phyloP scores from a whole-genome alignment of 306 rosid genomes.

The Sophora flavescens region DNA sequence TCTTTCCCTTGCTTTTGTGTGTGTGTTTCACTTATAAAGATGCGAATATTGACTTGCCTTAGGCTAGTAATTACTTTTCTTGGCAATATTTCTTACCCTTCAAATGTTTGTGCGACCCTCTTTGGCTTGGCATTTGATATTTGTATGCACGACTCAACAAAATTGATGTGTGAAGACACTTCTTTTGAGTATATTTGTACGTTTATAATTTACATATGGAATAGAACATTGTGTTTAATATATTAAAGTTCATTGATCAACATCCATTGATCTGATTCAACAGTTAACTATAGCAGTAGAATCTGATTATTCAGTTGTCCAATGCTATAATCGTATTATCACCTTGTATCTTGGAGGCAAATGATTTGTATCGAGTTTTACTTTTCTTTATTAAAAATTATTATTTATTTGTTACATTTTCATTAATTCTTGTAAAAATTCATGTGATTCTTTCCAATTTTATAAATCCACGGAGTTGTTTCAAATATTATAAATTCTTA shows the following conservation, averaged over 20 bases:
- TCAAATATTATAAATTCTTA: too few species aligned
- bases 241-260: constrained; percentile 37
- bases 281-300: constrained; percentile 38
- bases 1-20: too few species aligned
- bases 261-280: constrained; percentile 34
- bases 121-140: constrained; percentile 22
- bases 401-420: too few species aligned
- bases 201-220: constrained; percentile 45
- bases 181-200: constrained; percentile 39
- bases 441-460: too few species aligned
- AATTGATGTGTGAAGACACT: constrained; percentile 45
- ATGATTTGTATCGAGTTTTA: neutral
- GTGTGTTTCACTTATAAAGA: too few species aligned
- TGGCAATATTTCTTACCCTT: neutral
- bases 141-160: constrained; percentile 46
- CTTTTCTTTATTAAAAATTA: too few species aligned
- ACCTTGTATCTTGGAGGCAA: constrained; percentile 24
- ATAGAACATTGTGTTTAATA: constrained; percentile 48
- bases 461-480: too few species aligned
- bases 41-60: constrained; percentile 33
- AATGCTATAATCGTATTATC: constrained; percentile 38
- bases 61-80: constrained; percentile 19
- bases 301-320: neutral
- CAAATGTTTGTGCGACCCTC: neutral
- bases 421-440: too few species aligned